Evolutionary conservation across 2,329 filamentous ascomycete species (phyloP).

Genomic region (Apiospora sp.): DNA sequence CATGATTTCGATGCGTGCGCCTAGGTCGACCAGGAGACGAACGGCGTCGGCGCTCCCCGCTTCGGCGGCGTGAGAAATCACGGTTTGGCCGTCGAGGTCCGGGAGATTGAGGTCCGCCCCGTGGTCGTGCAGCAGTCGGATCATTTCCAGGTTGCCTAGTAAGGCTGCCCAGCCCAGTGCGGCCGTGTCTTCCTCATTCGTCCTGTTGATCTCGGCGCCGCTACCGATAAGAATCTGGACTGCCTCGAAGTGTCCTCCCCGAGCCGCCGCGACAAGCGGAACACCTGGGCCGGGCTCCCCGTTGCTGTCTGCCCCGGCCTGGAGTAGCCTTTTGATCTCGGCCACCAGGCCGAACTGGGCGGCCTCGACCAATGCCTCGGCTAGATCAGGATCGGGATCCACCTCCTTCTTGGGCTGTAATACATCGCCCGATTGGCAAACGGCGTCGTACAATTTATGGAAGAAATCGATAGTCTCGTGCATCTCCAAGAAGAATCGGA

Average conservation of each 20-base stretch:
- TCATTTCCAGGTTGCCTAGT: not conserved
- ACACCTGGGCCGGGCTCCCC: not conserved
- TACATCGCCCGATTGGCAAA: too few relatives aligned
- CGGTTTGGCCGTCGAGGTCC: not conserved
- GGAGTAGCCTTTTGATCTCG: not conserved
- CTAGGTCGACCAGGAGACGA: not conserved
- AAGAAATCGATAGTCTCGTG: not conserved
- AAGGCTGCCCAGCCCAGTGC: not conserved
- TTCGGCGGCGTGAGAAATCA: not conserved
- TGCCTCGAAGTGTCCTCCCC: not conserved
- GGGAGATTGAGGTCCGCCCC: not conserved
- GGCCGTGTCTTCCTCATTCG: not conserved
- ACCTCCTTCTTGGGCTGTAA: too few relatives aligned
- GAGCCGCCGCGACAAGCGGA: not conserved
- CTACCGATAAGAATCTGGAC: not conserved
- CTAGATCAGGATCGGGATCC: not conserved
- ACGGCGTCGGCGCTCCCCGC: not conserved
- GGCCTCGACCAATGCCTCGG: not conserved
- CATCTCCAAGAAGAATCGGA: not conserved
- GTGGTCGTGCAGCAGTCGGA: not conserved
- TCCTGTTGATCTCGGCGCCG: not conserved
- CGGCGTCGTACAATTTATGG: too few relatives aligned
- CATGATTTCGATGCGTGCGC: not conserved
- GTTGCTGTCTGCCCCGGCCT: not conserved
- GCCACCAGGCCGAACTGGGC: not conserved